phyloP scores from a whole-genome alignment of 2,329 filamentous ascomycete genomes.

The Arthroderma sp. region DNA sequence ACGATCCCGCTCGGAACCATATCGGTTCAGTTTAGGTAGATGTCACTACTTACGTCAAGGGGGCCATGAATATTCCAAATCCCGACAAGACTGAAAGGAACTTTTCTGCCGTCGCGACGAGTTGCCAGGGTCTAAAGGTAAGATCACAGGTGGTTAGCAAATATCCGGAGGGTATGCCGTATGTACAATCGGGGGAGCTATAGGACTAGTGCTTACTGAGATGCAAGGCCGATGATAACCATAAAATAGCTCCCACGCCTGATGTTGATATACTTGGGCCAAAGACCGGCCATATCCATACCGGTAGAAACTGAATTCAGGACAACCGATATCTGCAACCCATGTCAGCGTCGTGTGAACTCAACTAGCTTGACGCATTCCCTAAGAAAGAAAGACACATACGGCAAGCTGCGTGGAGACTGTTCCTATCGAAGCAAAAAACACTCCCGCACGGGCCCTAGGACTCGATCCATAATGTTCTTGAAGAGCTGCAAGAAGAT shows the following conservation, averaged over 20 bases:
- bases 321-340: slow-evolving; percentile 15
- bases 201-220: slow-evolving; percentile 4
- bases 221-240: slow-evolving; percentile 7
- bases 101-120: slow-evolving; percentile 33
- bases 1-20: not conserved
- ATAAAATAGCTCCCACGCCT: slow-evolving; percentile 39
- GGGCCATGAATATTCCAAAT: slow-evolving; percentile 35
- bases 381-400: not conserved
- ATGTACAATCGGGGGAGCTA: slow-evolving; percentile 11
- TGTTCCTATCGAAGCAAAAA: slow-evolving; percentile 35
- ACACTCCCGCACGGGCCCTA: slow-evolving; percentile 29
- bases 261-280: slow-evolving; percentile 43
- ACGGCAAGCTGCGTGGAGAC: slow-evolving; percentile 25
- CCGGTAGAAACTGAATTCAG: slow-evolving; percentile 39
- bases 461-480: slow-evolving; percentile 17
- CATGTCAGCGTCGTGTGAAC: not conserved
- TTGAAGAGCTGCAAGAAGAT: slow-evolving; percentile 25
- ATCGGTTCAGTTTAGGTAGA: not conserved
- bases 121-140: slow-evolving; percentile 39
- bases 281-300: slow-evolving; percentile 43
- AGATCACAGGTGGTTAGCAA: slow-evolving; percentile 24
- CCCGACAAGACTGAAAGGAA: slow-evolving; percentile 36
- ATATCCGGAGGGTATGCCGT: too few relatives aligned
- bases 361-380: not conserved
- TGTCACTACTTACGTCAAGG: slow-evolving; percentile 16